A percentile compares a stretch with the other conserved stretches of the same genome.
These are phyloP conservation scores for Fusarium caatingaense DNA, from an alignment of 2,329 filamentous ascomycete species.

Conservation along the genomic window DNA sequence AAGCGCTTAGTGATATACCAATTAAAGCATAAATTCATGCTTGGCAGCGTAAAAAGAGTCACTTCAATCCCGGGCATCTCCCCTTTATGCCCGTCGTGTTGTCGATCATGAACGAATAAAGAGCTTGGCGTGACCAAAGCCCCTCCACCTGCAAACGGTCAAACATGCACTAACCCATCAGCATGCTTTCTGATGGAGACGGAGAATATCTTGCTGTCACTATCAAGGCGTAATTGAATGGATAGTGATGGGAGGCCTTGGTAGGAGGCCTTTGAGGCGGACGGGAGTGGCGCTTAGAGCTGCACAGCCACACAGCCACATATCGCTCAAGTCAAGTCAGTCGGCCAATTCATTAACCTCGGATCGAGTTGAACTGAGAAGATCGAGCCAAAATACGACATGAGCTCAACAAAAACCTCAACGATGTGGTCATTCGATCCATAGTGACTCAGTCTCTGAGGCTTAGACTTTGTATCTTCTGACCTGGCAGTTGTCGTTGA, in stretches of 20 bases:
- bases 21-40: slow-evolving; percentile 7
- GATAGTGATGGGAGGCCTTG: slow-evolving; percentile 17
- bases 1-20: neutral
- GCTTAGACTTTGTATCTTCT: neutral
- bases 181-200: neutral
- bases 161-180: neutral
- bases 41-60: slow-evolving; percentile 1
- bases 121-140: slow-evolving; percentile 27
- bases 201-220: neutral
- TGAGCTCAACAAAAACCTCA: neutral
- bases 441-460: neutral
- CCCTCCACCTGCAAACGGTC: neutral
- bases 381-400: neutral
- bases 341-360: neutral
- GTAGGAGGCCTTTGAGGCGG: neutral
- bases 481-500: slow-evolving; percentile 17
- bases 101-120: slow-evolving; percentile 26
- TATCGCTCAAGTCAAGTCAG: neutral
- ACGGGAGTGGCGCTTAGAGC: neutral
- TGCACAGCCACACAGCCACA: slow-evolving; percentile 4
- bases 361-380: neutral
- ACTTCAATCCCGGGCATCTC: slow-evolving; percentile 4
- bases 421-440: neutral
- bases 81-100: slow-evolving; percentile 19
- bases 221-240: neutral